Evolutionary conservation across 1,139 yeast genomes (phyloP).

Genomic region (Debaryomycetaceae sp.): DNA sequence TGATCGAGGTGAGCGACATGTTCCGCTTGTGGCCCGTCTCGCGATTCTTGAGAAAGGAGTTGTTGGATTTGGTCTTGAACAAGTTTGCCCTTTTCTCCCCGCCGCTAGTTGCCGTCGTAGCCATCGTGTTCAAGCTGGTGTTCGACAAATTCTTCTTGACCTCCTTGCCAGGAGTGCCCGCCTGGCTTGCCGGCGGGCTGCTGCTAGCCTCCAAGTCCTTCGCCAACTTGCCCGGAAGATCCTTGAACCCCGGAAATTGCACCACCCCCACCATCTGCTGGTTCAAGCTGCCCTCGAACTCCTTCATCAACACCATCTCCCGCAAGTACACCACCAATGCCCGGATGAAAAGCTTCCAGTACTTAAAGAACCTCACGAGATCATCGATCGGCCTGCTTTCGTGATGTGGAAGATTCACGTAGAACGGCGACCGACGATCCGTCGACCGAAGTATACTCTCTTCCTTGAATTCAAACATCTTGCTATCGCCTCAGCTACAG

Average conservation of each 20-base stretch:
- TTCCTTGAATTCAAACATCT: slow-evolving; percentile 16
- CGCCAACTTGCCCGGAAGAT: slow-evolving; percentile 23
- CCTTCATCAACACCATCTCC: slow-evolving; percentile 62
- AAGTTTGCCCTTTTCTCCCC: slow-evolving; percentile 27
- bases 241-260: slow-evolving; percentile 50
- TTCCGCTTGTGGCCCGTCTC: slow-evolving; percentile 15
- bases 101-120: slow-evolving; percentile 2
- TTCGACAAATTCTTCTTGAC: slow-evolving; percentile 19
- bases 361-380: slow-evolving; percentile 55
- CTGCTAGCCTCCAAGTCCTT: slow-evolving; percentile 10
- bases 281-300: slow-evolving; percentile 64
- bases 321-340: slow-evolving; percentile 59
- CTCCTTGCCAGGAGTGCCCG: slow-evolving; percentile 23
- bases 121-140: slow-evolving; percentile 9
- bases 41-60: slow-evolving; percentile 8
- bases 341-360: slow-evolving; percentile 68
- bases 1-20: slow-evolving; percentile 10
- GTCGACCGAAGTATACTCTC: slow-evolving; percentile 34
- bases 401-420: slow-evolving; percentile 34
- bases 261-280: slow-evolving; percentile 59
- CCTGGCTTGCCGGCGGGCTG: slow-evolving; percentile 19
- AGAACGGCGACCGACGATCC: slow-evolving; percentile 38
- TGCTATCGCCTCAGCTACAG: not conserved
- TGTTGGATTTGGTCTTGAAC: slow-evolving; percentile 33
- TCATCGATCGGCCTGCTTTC: slow-evolving; percentile 49